Evolutionary conservation across 768 basidiomycete genomes (phyloP).

Genomic region (Psilocybe sp.): DNA sequence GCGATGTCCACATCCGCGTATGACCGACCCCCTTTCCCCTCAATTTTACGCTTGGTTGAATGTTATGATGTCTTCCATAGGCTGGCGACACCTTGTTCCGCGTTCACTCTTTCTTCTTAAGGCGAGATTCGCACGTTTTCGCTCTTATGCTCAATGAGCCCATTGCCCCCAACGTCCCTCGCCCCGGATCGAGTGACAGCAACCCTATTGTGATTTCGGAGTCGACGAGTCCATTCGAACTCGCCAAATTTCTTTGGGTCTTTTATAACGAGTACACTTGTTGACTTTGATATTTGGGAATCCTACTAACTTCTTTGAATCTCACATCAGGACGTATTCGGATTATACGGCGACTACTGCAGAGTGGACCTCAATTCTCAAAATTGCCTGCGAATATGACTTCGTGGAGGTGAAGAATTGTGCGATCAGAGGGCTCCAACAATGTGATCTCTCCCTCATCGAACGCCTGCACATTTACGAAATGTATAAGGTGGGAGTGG

Average conservation of each 20-base stretch:
- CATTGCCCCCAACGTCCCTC: conserved; percentile 21
- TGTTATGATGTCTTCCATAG: conserved; percentile 38
- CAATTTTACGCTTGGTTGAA: neutral
- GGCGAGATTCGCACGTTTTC: conserved; percentile 48
- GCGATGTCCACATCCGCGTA: conserved; percentile 47
- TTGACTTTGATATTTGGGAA: too few species aligned
- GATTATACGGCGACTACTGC: conserved; percentile 45
- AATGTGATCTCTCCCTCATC: conserved; percentile 9
- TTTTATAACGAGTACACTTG: conserved; percentile 59
- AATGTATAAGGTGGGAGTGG: conserved; percentile 39
- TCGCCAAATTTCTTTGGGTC: conserved; percentile 56
- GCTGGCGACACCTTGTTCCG: conserved; percentile 32
- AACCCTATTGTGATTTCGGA: conserved; percentile 39
- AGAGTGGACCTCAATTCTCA: conserved; percentile 59
- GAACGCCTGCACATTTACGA: conserved; percentile 50
- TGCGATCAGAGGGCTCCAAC: conserved; percentile 53
- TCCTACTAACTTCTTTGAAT: neutral
- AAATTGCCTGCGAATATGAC: conserved; percentile 50
- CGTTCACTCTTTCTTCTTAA: conserved; percentile 54
- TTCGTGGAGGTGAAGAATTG: conserved; percentile 55
- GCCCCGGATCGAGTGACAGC: conserved; percentile 28
- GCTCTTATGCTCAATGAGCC: conserved; percentile 25
- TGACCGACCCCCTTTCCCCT: conserved; percentile 5
- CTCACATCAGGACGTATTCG: conserved; percentile 44
- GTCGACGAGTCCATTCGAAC: conserved; percentile 39